These are phyloP conservation scores for Starmerella khaoyaiensis DNA, from an alignment of 805 yeast species.

Conservation along the genomic window DNA sequence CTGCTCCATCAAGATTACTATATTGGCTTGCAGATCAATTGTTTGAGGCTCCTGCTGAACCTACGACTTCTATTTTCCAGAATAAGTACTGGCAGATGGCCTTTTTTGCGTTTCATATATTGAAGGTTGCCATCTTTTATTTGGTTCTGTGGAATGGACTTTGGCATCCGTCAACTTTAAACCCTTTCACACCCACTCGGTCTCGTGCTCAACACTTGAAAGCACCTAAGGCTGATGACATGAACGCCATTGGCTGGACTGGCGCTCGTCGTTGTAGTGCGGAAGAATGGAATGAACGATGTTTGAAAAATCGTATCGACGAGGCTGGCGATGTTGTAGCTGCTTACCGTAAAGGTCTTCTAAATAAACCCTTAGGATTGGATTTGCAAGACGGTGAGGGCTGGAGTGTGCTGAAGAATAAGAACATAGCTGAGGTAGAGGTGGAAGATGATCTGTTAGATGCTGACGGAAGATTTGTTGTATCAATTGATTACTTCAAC, in stretches of 20 bases:
- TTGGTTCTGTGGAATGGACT: conserved; percentile 53
- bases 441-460: conserved; percentile 15
- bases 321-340: conserved; percentile 55
- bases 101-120: conserved; percentile 59
- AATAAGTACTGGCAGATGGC: conserved; percentile 51
- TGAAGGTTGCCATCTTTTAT: conserved; percentile 48
- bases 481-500: conserved; percentile 17
- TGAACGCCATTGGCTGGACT: conserved; percentile 81
- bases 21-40: conserved; percentile 26
- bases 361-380: conserved; percentile 47
- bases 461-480: conserved; percentile 20
- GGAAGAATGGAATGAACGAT: conserved; percentile 56
- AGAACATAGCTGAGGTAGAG: conserved; percentile 3
- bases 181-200: conserved; percentile 26
- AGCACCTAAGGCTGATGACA: conserved; percentile 36
- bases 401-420: conserved; percentile 28
- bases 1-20: conserved; percentile 56
- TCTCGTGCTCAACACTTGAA: conserved; percentile 11
- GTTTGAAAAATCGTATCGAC: conserved; percentile 50
- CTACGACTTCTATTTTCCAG: conserved; percentile 29
- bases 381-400: conserved; percentile 72
- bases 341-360: conserved; percentile 63
- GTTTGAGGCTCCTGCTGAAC: conserved; percentile 29
- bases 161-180: conserved; percentile 58
- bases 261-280: conserved; percentile 64